A percentile compares a stretch with the other conserved stretches of the same genome.
Conservation (phyloP, 2,329 filamentous ascomycete species). For the Stachybotrys echinatus region DNA sequence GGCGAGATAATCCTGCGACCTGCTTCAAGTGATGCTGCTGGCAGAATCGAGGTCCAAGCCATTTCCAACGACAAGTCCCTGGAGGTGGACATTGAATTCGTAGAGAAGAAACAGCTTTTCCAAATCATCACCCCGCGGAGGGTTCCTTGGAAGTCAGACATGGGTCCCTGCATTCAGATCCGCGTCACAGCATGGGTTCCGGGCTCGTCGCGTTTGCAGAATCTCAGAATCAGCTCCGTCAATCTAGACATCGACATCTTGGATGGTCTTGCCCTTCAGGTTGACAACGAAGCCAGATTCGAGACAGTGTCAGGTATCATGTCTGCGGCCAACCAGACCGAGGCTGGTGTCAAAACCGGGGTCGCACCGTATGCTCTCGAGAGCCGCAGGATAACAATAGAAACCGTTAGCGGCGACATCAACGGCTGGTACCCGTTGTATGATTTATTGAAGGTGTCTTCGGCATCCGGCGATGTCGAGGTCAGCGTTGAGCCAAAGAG, state of each 20-base stretch:
- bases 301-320: conserved; percentile 33
- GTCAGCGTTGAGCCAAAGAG: conserved; percentile 35
- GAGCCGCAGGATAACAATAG: conserved; percentile 34
- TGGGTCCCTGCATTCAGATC: conserved; percentile 41
- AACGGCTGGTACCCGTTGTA: conserved; percentile 45
- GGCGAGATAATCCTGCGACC: conserved; percentile 42
- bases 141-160: conserved; percentile 18
- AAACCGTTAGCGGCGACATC: conserved; percentile 38
- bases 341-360: conserved; percentile 13
- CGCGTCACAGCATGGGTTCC: conserved; percentile 43
- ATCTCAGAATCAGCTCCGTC: conserved; percentile 27
- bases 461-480: conserved; percentile 37
- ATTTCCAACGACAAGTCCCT: conserved; percentile 39
- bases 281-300: conserved; percentile 22
- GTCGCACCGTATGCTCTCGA: conserved; percentile 33
- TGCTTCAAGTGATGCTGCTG: conserved; percentile 21
- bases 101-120: conserved; percentile 30
- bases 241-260: conserved; percentile 35
- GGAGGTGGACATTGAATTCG: conserved; percentile 22
- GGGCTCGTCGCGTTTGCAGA: conserved; percentile 27
- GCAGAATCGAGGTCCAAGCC: conserved; percentile 37
- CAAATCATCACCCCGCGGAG: conserved; percentile 31
- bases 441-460: conserved; percentile 39
- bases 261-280: conserved; percentile 31
- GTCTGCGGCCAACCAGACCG: conserved; percentile 22